phyloP scores from a whole-genome alignment of 805 yeast genomes.

The Torulaspora delbrueckii region DNA sequence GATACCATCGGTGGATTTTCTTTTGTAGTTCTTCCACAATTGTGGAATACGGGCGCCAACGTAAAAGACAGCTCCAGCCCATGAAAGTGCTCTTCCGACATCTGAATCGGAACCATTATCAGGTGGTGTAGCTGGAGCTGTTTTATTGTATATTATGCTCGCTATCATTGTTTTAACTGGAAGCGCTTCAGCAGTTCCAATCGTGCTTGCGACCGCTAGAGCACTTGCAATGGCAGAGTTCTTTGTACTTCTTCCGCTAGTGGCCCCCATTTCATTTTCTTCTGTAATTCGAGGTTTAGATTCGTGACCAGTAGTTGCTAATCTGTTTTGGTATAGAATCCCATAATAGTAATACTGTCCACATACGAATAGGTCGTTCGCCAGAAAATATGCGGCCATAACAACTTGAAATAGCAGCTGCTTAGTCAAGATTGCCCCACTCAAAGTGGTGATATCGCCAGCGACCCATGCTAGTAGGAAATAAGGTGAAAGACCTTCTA shows the following conservation, averaged over 20 bases:
- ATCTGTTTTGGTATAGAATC: slow-evolving; percentile 28
- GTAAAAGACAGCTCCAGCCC: slow-evolving; percentile 75
- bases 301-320: slow-evolving; percentile 36
- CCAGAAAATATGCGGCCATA: slow-evolving; percentile 66
- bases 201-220: slow-evolving; percentile 10
- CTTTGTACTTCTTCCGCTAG: background rate
- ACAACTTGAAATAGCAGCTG: slow-evolving; percentile 79
- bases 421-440: slow-evolving; percentile 70
- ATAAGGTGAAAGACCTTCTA: slow-evolving; percentile 54
- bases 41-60: slow-evolving; percentile 82
- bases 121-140: background rate
- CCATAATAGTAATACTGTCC: slow-evolving; percentile 71
- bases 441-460: slow-evolving; percentile 46
- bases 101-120: slow-evolving; percentile 13
- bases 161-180: slow-evolving; percentile 4
- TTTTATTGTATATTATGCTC: background rate
- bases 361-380: slow-evolving; percentile 62
- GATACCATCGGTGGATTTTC: slow-evolving; percentile 83
- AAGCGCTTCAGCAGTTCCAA: slow-evolving; percentile 15
- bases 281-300: slow-evolving; percentile 20
- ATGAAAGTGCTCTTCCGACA: slow-evolving; percentile 55
- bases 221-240: slow-evolving; percentile 3
- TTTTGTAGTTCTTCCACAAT: slow-evolving; percentile 61
- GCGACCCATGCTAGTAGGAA: slow-evolving; percentile 44
- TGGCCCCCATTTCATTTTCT: background rate